phyloP scores from a whole-genome alignment of 768 basidiomycete genomes.

The Pisolithus tinctorius region DNA sequence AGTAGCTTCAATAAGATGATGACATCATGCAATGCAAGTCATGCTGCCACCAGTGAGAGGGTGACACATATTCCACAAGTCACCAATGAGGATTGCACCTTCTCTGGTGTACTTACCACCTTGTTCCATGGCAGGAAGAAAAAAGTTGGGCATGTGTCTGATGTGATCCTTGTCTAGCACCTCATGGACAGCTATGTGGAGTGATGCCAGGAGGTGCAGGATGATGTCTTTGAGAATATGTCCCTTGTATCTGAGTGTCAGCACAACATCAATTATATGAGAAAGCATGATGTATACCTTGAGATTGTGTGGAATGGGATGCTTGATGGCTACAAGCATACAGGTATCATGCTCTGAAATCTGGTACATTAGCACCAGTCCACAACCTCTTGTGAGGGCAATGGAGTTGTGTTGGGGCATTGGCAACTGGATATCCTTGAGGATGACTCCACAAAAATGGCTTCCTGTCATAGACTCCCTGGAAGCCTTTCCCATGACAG shows the following conservation, averaged over 20 bases:
- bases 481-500: constrained; percentile 50
- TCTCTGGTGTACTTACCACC: constrained; percentile 41
- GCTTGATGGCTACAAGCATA: constrained; percentile 87
- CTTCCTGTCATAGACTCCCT: constrained; percentile 52
- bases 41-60: constrained; percentile 97
- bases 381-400: constrained; percentile 67
- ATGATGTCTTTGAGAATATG: constrained; percentile 69
- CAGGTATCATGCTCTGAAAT: constrained; percentile 85
- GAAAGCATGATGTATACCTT: constrained; percentile 41
- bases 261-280: not conserved
- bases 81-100: constrained; percentile 82
- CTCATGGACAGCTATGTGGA: constrained; percentile 56
- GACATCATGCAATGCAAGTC: constrained; percentile 90
- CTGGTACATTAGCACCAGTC: constrained; percentile 91
- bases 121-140: constrained; percentile 66
- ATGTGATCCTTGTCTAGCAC: constrained; percentile 79
- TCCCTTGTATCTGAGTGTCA: constrained; percentile 31
- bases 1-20: constrained; percentile 65
- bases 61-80: constrained; percentile 99
- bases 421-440: constrained; percentile 70
- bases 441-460: constrained; percentile 80
- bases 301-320: constrained; percentile 74
- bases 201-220: constrained; percentile 70
- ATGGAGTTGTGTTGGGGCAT: constrained; percentile 80
- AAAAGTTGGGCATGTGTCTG: constrained; percentile 90